phyloP scores from a whole-genome alignment of 2,329 filamentous ascomycete species.

The Aspergillus sp. region DNA sequence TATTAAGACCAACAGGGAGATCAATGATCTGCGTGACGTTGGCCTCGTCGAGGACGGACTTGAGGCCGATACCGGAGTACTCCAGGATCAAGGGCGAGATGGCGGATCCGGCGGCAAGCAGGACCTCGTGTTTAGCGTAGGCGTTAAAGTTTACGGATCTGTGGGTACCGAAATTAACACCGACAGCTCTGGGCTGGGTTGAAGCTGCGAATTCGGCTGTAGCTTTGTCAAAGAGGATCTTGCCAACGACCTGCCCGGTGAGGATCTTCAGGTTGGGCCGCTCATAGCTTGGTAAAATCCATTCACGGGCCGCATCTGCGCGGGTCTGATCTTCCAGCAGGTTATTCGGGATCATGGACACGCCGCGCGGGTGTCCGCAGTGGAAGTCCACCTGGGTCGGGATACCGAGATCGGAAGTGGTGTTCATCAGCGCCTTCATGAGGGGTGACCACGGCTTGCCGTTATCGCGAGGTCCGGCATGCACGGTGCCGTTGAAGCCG shows the following conservation, averaged over 20 bases:
- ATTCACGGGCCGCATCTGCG: conserved; percentile 28
- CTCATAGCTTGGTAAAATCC: conserved; percentile 26
- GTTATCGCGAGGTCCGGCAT: conserved; percentile 23
- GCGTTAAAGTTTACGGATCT: conserved; percentile 20
- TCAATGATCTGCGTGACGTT: conserved; percentile 22
- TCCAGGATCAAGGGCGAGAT: conserved; percentile 29
- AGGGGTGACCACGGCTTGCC: conserved; percentile 23
- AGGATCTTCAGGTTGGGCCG: conserved; percentile 21
- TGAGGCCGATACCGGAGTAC: conserved; percentile 29
- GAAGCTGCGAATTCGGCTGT: not conserved
- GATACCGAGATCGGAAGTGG: conserved; percentile 10
- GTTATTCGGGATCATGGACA: conserved; percentile 31
- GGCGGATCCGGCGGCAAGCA: conserved; percentile 28
- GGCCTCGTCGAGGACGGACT: conserved; percentile 15
- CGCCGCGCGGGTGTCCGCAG: conserved; percentile 29
- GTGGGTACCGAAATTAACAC: conserved; percentile 28
- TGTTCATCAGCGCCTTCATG: conserved; percentile 25
- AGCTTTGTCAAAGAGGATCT: conserved; percentile 18
- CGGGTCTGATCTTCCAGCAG: conserved; percentile 25
- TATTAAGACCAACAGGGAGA: conserved; percentile 30
- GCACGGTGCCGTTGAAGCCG: conserved; percentile 23
- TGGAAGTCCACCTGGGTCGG: conserved; percentile 20
- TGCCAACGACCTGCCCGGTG: conserved; percentile 27
- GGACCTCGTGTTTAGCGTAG: conserved; percentile 25
- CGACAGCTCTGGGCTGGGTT: not conserved